Conservation (phyloP, 768 basidiomycete species). For the Mycena chlorophos region DNA sequence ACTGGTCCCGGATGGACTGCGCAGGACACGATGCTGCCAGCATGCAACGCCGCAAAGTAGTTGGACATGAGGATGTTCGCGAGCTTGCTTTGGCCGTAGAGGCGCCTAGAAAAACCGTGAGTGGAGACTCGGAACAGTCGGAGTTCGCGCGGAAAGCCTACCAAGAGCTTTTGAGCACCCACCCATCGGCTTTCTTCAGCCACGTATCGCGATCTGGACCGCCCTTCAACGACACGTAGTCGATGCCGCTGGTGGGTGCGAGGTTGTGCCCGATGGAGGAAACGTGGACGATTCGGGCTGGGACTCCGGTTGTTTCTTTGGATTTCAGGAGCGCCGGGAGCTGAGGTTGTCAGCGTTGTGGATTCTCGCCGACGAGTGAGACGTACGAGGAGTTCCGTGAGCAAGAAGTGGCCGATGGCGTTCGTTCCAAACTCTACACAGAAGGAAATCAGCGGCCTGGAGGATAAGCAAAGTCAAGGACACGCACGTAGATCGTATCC, state of each 20-base stretch:
- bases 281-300: conserved; percentile 29
- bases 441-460: neutral
- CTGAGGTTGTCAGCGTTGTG: neutral
- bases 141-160: too few species aligned
- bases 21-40: conserved; percentile 9
- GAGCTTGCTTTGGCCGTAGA: conserved; percentile 18
- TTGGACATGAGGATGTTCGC: conserved; percentile 17
- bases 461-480: neutral
- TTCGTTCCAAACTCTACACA: conserved; percentile 39
- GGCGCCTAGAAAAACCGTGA: conserved; percentile 6
- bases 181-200: conserved; percentile 9
- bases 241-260: conserved; percentile 6
- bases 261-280: conserved; percentile 18
- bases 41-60: conserved; percentile 3
- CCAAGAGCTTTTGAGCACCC: neutral
- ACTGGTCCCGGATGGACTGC: conserved; percentile 11
- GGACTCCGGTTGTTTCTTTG: neutral
- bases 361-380: conserved; percentile 5
- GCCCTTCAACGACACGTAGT: conserved; percentile 4
- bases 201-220: conserved; percentile 12
- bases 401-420: conserved; percentile 30
- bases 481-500: conserved; percentile 26
- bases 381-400: conserved; percentile 30
- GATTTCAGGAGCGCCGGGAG: conserved; percentile 13
- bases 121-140: too few species aligned